Conservation (phyloP, 1,284 basidiomycete species). For the Ganoderma meredithae region DNA sequence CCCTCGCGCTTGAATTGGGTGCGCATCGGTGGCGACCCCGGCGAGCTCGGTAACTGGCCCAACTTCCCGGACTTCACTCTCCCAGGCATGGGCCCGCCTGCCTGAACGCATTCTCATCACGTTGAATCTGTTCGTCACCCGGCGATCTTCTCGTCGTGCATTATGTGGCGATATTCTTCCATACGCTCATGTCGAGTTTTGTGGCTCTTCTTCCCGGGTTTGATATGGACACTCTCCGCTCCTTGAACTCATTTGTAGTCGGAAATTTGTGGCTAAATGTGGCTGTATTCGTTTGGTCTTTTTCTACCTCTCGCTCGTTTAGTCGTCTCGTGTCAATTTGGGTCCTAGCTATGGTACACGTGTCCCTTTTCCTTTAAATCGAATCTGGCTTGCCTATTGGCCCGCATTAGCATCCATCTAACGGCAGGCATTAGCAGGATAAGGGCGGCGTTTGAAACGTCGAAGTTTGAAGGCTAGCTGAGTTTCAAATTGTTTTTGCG, state of each 20-base stretch:
- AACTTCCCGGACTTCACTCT: constrained; percentile 64
- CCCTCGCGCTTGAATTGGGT: constrained; percentile 77
- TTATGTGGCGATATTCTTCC: not conserved
- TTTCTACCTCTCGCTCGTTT: not conserved
- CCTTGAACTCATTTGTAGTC: not conserved
- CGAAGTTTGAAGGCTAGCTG: too few species aligned
- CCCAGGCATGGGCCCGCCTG: constrained; percentile 54
- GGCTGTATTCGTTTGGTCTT: not conserved
- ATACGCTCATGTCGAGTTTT: too few species aligned
- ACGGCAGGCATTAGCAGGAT: too few species aligned
- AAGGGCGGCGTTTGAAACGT: too few species aligned
- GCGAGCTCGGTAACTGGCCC: constrained; percentile 72
- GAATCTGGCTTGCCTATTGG: too few species aligned
- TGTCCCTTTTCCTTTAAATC: too few species aligned
- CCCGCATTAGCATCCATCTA: too few species aligned
- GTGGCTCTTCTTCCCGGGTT: too few species aligned
- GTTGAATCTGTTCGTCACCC: not conserved
- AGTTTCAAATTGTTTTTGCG: too few species aligned
- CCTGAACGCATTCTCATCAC: constrained; percentile 13
- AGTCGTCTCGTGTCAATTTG: not conserved
- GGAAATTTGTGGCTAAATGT: not conserved
- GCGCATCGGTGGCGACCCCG: constrained; percentile 78
- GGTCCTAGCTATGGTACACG: too few species aligned
- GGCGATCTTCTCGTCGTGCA: not conserved
- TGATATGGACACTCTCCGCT: not conserved